phyloP scores from a whole-genome alignment of 768 basidiomycete genomes.

The Mycena filopes region DNA sequence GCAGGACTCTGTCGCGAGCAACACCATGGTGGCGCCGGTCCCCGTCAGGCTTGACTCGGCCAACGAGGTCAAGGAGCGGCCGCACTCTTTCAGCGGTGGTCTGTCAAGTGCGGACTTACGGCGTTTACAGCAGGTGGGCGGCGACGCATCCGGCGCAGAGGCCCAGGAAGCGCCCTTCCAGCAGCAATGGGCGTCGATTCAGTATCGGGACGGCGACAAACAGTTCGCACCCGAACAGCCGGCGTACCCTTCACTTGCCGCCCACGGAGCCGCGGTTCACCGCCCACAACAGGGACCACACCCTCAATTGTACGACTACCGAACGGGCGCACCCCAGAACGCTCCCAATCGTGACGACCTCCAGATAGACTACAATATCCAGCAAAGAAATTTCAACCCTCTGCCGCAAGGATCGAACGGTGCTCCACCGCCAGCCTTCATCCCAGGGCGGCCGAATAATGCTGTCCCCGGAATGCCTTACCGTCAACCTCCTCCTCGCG shows the following conservation, averaged over 20 bases:
- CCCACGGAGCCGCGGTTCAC: constrained; percentile 55
- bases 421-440: constrained; percentile 54
- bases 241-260: constrained; percentile 76
- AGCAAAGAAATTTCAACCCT: constrained; percentile 66
- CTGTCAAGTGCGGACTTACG: constrained; percentile 79
- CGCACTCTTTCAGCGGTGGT: constrained; percentile 85
- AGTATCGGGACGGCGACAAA: constrained; percentile 56
- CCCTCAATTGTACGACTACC: constrained; percentile 60
- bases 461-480: constrained; percentile 59
- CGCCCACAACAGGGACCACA: constrained; percentile 48
- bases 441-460: constrained; percentile 64
- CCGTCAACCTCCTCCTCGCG: constrained; percentile 68
- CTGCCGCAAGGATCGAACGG: constrained; percentile 52
- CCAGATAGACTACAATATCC: constrained; percentile 66
- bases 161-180: constrained; percentile 43
- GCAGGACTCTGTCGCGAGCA: constrained; percentile 66
- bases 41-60: constrained; percentile 63
- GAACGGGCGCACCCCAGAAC: constrained; percentile 49
- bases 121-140: constrained; percentile 78
- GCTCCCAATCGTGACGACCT: constrained; percentile 55
- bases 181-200: constrained; percentile 62
- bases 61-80: constrained; percentile 77
- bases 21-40: constrained; percentile 64
- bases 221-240: constrained; percentile 56
- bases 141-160: constrained; percentile 46